These are phyloP conservation scores for Nakazawaea laoshanensis DNA, from an alignment of 805 yeast species.

Conservation along the genomic window DNA sequence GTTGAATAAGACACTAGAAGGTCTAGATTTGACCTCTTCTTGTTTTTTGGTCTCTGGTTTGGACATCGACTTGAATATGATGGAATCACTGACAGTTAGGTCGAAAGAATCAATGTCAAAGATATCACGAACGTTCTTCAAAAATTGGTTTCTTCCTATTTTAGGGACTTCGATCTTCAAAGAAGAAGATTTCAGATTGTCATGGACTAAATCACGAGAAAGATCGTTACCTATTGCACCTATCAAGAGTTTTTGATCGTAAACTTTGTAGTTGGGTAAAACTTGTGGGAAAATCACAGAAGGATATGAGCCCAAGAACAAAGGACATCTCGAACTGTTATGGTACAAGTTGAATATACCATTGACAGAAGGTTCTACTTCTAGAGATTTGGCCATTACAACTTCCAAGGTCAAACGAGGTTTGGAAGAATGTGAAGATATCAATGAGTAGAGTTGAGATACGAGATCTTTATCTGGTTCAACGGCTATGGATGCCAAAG, in stretches of 20 bases:
- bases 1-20: slow-evolving; percentile 23
- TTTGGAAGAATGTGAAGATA: slow-evolving; percentile 32
- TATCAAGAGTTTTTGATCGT: slow-evolving; percentile 41
- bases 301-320: slow-evolving; percentile 53
- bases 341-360: slow-evolving; percentile 36
- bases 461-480: slow-evolving; percentile 22
- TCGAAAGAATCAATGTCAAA: slow-evolving; percentile 53
- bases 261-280: slow-evolving; percentile 46
- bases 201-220: slow-evolving; percentile 9
- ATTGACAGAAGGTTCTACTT: slow-evolving; percentile 49
- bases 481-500: slow-evolving; percentile 8
- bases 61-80: slow-evolving; percentile 49
- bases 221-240: slow-evolving; percentile 42
- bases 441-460: slow-evolving; percentile 32
- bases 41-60: slow-evolving; percentile 17
- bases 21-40: slow-evolving; percentile 15
- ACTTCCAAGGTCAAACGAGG: slow-evolving; percentile 39
- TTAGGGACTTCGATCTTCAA: no score
- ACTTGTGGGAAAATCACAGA: slow-evolving; percentile 58
- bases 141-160: slow-evolving; percentile 34
- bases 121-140: slow-evolving; percentile 52
- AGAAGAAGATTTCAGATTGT: no score
- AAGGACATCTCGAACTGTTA: slow-evolving; percentile 42
- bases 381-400: slow-evolving; percentile 57
- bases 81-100: slow-evolving; percentile 44